These are phyloP conservation scores for Penicillium desertorum DNA, from an alignment of 495 filamentous ascomycete species.

Conservation along the genomic window DNA sequence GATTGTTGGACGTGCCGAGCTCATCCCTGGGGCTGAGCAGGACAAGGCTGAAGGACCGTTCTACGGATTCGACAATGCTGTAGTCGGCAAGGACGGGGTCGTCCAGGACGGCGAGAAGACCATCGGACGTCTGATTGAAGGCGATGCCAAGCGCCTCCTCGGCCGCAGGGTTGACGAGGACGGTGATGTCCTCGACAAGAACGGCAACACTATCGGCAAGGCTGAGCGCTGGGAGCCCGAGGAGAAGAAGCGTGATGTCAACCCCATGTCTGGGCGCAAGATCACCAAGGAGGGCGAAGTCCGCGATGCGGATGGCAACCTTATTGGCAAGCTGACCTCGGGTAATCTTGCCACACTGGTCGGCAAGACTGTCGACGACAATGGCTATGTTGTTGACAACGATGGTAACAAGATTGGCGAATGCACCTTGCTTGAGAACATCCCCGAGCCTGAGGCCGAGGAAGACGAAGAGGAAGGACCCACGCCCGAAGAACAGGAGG, in stretches of 20 bases:
- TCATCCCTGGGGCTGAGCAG: conserved; percentile 71
- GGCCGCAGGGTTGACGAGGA: conserved; percentile 80
- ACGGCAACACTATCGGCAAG: conserved; percentile 77
- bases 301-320: conserved; percentile 73
- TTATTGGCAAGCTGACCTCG: conserved; percentile 75
- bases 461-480: conserved; percentile 39
- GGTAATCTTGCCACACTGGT: conserved; percentile 68
- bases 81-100: conserved; percentile 75
- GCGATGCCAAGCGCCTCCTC: conserved; percentile 67
- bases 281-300: conserved; percentile 85
- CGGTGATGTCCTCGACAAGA: conserved; percentile 77
- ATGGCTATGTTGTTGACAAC: conserved; percentile 79
- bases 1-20: conserved; percentile 73
- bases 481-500: conserved; percentile 52
- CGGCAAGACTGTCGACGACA: conserved; percentile 81
- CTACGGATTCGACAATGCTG: conserved; percentile 68
- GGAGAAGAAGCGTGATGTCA: conserved; percentile 63
- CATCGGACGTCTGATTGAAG: conserved; percentile 71
- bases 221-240: conserved; percentile 82
- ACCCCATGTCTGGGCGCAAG: conserved; percentile 71
- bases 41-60: conserved; percentile 75
- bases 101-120: conserved; percentile 63
- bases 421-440: conserved; percentile 73
- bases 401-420: conserved; percentile 81
- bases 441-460: conserved; percentile 49